phyloP scores from a whole-genome alignment of 2,329 filamentous ascomycete species.

The Aspergillus puulaauensis region DNA sequence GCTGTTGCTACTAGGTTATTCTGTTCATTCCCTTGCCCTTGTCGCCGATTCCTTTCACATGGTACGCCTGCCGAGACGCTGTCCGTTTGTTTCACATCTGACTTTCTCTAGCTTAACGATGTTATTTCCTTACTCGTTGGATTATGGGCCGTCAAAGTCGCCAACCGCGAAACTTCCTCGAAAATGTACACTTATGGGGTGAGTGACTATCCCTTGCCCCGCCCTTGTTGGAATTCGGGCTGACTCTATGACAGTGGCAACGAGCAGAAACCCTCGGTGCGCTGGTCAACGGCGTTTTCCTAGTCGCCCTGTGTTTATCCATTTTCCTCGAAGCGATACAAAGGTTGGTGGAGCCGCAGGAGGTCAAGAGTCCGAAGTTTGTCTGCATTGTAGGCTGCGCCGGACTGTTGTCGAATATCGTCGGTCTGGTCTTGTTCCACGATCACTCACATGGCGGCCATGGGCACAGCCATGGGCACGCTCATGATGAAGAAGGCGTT shows the following conservation, averaged over 20 bases:
- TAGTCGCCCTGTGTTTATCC: slow-evolving; percentile 92
- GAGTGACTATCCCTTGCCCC: slow-evolving; percentile 38
- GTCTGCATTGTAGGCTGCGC: slow-evolving; percentile 86
- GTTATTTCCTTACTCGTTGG: slow-evolving; percentile 91
- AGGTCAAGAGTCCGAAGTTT: slow-evolving; percentile 79
- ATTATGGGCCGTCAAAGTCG: slow-evolving; percentile 90
- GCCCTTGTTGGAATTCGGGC: slow-evolving; percentile 2
- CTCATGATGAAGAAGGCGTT: slow-evolving; percentile 42
- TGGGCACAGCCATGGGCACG: slow-evolving; percentile 57
- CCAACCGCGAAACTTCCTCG: slow-evolving; percentile 73
- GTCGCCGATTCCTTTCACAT: slow-evolving; percentile 99
- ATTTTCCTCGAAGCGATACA: slow-evolving; percentile 95
- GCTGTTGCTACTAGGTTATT: slow-evolving; percentile 57
- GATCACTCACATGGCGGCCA: slow-evolving; percentile 81
- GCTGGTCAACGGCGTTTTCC: slow-evolving; percentile 94
- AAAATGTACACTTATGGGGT: slow-evolving; percentile 95
- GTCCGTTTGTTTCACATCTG: background rate
- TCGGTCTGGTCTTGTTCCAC: slow-evolving; percentile 87
- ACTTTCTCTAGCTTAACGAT: slow-evolving; percentile 75
- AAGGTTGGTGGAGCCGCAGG: slow-evolving; percentile 85
- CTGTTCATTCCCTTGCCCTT: slow-evolving; percentile 85
- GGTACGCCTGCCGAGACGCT: slow-evolving; percentile 52
- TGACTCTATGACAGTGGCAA: slow-evolving; percentile 67
- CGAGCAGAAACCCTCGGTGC: slow-evolving; percentile 95
- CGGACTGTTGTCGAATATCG: slow-evolving; percentile 82